Evolutionary conservation across 116 monocot species (phyloP).

Genomic region (Posidonia oceanica): DNA sequence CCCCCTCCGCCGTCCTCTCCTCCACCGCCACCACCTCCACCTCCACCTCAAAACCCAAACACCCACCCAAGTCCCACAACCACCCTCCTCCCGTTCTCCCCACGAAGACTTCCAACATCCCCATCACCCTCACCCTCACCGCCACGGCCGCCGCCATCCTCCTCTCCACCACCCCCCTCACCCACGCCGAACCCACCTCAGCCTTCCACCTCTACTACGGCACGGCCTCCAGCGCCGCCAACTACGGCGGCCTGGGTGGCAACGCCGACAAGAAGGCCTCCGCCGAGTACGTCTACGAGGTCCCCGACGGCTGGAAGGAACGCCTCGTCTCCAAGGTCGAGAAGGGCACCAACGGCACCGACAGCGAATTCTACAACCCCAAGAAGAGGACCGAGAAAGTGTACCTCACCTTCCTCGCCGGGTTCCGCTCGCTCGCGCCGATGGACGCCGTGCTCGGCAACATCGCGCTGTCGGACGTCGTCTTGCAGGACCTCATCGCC

Average conservation of each 20-base stretch:
- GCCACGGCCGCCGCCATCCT: slow-evolving; percentile 26
- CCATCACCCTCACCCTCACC: slow-evolving; percentile 17
- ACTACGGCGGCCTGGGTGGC: slow-evolving; percentile 93
- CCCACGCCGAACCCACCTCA: slow-evolving; percentile 13
- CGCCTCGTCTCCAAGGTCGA: slow-evolving; percentile 87
- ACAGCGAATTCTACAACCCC: slow-evolving; percentile 98
- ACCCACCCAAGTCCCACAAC: background rate
- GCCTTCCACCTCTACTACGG: slow-evolving; percentile 86
- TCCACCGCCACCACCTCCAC: slow-evolving; percentile 10
- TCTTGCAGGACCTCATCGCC: slow-evolving; percentile 73
- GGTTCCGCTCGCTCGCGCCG: slow-evolving; percentile 65
- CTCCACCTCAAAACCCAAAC: slow-evolving; percentile 9
- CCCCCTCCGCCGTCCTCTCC: slow-evolving; percentile 20
- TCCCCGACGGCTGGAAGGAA: slow-evolving; percentile 89
- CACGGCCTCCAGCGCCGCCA: slow-evolving; percentile 91
- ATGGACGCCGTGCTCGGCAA: slow-evolving; percentile 63
- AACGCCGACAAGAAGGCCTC: slow-evolving; percentile 77
- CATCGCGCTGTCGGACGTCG: slow-evolving; percentile 89
- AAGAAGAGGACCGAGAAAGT: slow-evolving; percentile 61
- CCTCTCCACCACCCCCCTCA: slow-evolving; percentile 13
- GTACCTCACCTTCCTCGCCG: slow-evolving; percentile 86
- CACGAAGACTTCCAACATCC: slow-evolving; percentile 1
- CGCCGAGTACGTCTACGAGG: slow-evolving; percentile 86
- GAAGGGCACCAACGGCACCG: slow-evolving; percentile 97
- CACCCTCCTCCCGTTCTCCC: slow-evolving; percentile 1